Conservation (phyloP, 148 eudicot species). For the Gaultheria prostrata region DNA sequence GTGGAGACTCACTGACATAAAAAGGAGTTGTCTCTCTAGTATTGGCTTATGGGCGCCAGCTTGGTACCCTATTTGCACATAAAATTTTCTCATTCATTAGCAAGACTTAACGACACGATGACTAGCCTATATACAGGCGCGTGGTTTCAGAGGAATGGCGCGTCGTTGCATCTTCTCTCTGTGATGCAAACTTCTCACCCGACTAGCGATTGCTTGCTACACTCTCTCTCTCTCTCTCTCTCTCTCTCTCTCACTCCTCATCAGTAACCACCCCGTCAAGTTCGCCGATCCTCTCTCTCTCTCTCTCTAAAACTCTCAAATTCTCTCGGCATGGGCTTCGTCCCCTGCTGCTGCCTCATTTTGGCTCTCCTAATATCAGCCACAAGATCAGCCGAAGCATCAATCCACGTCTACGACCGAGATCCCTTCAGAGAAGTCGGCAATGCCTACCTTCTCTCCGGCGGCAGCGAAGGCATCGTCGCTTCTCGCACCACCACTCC, state of each 20-base stretch:
- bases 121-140: not conserved
- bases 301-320: conserved; percentile 10
- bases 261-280: conserved; percentile 27
- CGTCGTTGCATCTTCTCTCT: not conserved
- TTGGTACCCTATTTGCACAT: too few relatives aligned
- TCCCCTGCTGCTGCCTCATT: conserved; percentile 18
- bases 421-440: conserved; percentile 81
- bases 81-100: too few relatives aligned
- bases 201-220: not conserved
- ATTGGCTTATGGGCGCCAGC: too few relatives aligned
- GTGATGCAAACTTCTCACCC: not conserved
- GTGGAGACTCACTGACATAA: too few relatives aligned
- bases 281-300: conserved; percentile 23
- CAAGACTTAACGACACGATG: not conserved
- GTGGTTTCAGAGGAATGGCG: not conserved
- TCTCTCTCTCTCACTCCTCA: not conserved
- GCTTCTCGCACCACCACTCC: conserved; percentile 42
- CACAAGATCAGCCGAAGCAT: conserved; percentile 42
- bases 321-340: conserved; percentile 26
- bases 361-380: conserved; percentile 19
- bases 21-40: too few relatives aligned
- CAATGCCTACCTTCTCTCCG: conserved; percentile 73
- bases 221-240: not conserved
- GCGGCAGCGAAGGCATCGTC: conserved; percentile 84
- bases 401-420: conserved; percentile 67